Percentiles rank a stretch among this genome's conserved stretches.
Conservation (phyloP, 768 basidiomycete genomes). For the Clavulina sp. region DNA sequence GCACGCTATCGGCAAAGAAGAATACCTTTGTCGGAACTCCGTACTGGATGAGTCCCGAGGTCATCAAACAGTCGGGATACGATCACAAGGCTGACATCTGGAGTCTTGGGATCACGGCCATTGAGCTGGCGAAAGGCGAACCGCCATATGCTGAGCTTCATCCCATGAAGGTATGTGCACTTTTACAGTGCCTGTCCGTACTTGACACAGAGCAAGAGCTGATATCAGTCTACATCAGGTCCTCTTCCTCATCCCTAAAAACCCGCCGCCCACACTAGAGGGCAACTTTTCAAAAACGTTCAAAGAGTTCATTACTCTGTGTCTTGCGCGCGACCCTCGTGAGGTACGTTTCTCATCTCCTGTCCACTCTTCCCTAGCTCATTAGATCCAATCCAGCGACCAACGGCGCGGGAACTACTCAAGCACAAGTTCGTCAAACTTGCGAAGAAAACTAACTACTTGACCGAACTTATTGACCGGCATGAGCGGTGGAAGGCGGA, state of each 20-base stretch:
- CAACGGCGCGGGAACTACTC: constrained; percentile 82
- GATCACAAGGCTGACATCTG: constrained; percentile 99
- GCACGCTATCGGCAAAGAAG: constrained; percentile 84
- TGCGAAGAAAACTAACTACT: constrained; percentile 86
- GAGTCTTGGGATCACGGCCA: constrained; percentile 94
- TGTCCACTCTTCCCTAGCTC: constrained; percentile 11
- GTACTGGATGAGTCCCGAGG: constrained; percentile 99
- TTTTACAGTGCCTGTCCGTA: too few species aligned
- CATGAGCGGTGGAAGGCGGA: constrained; percentile 88
- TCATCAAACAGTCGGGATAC: constrained; percentile 98
- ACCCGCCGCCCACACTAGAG: constrained; percentile 81
- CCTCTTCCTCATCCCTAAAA: constrained; percentile 95
- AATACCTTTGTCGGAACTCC: constrained; percentile 97
- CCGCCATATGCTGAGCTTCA: constrained; percentile 97
- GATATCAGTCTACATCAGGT: constrained; percentile 37
- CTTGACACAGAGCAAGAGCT: background rate
- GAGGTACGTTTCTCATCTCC: constrained; percentile 37
- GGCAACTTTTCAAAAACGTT: constrained; percentile 85
- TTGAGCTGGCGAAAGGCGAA: constrained; percentile 93
- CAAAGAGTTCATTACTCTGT: constrained; percentile 83
- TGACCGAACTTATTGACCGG: constrained; percentile 90
- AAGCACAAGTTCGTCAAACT: constrained; percentile 92
- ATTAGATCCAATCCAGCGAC: constrained; percentile 38
- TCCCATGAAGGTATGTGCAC: constrained; percentile 89
- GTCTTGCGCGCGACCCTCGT: constrained; percentile 85